Evolutionary conservation across 1,139 yeast genomes (phyloP).

Genomic region (Waltiozyma sp.): DNA sequence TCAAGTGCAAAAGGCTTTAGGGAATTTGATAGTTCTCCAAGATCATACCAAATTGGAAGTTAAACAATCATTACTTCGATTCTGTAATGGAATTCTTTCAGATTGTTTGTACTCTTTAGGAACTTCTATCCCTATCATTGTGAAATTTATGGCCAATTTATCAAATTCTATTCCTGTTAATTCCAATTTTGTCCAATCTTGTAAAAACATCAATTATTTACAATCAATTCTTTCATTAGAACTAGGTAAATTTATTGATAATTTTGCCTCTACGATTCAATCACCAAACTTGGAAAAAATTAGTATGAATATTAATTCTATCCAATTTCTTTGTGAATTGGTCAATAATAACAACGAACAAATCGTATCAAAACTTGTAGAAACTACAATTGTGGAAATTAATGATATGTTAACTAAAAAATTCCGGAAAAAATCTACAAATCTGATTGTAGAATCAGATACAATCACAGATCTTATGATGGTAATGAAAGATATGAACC

Average conservation of each 20-base stretch:
- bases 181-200: background rate
- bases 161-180: constrained; percentile 9
- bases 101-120: constrained; percentile 25
- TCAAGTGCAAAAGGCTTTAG: constrained; percentile 33
- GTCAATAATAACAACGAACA: constrained; percentile 4
- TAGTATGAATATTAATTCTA: constrained; percentile 11
- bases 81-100: constrained; percentile 22
- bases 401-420: constrained; percentile 11
- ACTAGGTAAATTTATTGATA: constrained; percentile 13
- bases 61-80: constrained; percentile 19
- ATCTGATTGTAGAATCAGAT: constrained; percentile 1
- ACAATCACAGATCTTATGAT: constrained; percentile 10
- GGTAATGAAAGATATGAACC: constrained; percentile 10
- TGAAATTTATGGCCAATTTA: constrained; percentile 12
- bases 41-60: constrained; percentile 24
- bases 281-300: constrained; percentile 20
- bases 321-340: constrained; percentile 10
- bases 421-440: constrained; percentile 4
- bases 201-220: constrained; percentile 3
- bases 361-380: constrained; percentile 8
- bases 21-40: constrained; percentile 14
- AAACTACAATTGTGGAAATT: constrained; percentile 10
- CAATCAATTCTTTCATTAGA: constrained; percentile 7
- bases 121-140: constrained; percentile 23
- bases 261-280: constrained; percentile 13